Percentiles rank a stretch among this genome's conserved stretches.
phyloP scores from a whole-genome alignment of 768 basidiomycete species.

The Xerocomellus intermedius region DNA sequence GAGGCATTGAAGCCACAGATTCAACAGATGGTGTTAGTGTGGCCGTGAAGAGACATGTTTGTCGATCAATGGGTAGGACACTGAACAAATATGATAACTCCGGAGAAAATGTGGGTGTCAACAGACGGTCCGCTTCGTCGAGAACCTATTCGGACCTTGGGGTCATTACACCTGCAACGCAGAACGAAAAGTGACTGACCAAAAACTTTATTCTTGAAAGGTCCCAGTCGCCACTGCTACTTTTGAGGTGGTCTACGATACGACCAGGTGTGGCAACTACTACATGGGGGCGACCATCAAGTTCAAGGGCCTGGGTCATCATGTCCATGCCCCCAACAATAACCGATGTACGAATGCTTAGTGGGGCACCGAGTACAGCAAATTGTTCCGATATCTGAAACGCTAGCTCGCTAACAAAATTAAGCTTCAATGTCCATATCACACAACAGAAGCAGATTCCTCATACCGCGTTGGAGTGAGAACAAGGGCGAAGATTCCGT shows the following conservation, averaged over 20 bases:
- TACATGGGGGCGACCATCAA: constrained; percentile 83
- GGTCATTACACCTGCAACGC: neutral
- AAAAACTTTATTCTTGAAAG: constrained; percentile 82
- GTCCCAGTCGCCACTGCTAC: constrained; percentile 75
- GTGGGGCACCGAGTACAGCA: constrained; percentile 77
- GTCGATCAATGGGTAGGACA: constrained; percentile 78
- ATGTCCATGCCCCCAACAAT: constrained; percentile 99
- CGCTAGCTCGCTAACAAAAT: constrained; percentile 74
- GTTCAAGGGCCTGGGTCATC: constrained; percentile 88
- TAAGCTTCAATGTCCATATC: neutral
- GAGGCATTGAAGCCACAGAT: constrained; percentile 64
- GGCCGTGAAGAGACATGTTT: constrained; percentile 96
- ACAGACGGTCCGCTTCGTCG: constrained; percentile 93
- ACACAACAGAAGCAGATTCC: neutral
- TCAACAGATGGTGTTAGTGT: constrained; percentile 89
- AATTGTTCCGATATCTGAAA: constrained; percentile 98
- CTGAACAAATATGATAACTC: constrained; percentile 80
- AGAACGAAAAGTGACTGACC: constrained; percentile 41
- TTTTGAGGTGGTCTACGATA: constrained; percentile 85
- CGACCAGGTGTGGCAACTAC: constrained; percentile 96
- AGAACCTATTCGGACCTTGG: constrained; percentile 57
- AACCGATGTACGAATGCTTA: constrained; percentile 83
- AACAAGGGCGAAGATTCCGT: constrained; percentile 90
- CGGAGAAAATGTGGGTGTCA: constrained; percentile 85
- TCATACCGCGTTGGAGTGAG: constrained; percentile 91